phyloP scores from a whole-genome alignment of 441 rosid species.

The Adansonia madagascariensis region DNA sequence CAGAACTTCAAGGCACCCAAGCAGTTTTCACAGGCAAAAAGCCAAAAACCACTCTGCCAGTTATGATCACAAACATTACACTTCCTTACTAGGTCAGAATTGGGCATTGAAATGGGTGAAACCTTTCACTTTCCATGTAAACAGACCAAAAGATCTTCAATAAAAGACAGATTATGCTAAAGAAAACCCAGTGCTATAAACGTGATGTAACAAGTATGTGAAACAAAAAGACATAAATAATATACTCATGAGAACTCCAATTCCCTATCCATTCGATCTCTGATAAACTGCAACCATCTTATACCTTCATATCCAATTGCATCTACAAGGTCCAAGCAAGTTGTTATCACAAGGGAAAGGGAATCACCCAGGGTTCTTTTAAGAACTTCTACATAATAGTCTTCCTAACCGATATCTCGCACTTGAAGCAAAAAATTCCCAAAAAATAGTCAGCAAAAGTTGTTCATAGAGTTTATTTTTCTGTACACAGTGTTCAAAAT shows the following conservation, averaged over 20 bases:
- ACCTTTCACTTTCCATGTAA: not conserved
- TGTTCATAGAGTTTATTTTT: not conserved
- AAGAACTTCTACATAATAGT: not conserved
- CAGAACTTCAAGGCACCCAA: constrained; percentile 6
- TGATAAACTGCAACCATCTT: not conserved
- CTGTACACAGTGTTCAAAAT: not conserved
- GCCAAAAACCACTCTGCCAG: not conserved
- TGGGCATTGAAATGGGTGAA: not conserved
- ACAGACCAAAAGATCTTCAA: not conserved
- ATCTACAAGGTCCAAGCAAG: not conserved
- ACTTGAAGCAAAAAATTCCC: not conserved
- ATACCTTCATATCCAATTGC: not conserved
- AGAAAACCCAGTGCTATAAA: not conserved
- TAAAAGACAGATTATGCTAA: not conserved
- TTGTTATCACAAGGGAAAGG: not conserved
- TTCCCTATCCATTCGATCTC: not conserved
- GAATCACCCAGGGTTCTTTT: not conserved
- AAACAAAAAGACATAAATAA: not conserved
- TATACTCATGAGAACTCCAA: not conserved
- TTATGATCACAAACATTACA: constrained; percentile 6
- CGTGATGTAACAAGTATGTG: not conserved
- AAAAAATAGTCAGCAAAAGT: not conserved
- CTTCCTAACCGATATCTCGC: not conserved
- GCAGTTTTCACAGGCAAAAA: not conserved
- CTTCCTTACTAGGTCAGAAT: not conserved